Evolutionary conservation across 2,329 filamentous ascomycete species (phyloP).

Genomic region (Zasmidium cellare): DNA sequence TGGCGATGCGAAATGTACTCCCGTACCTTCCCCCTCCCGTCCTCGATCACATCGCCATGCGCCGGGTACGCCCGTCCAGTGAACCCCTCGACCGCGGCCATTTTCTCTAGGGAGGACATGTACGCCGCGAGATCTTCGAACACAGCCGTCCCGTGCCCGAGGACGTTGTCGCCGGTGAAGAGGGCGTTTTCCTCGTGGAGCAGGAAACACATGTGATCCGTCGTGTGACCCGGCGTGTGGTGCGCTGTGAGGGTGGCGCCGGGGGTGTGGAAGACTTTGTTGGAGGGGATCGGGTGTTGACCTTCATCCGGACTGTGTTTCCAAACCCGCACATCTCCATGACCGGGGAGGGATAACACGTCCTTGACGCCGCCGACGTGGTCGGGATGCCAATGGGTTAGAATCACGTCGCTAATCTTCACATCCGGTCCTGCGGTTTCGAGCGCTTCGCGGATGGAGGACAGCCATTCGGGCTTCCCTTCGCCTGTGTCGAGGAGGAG

Average conservation of each 20-base stretch:
- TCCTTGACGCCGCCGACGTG: conserved; percentile 76
- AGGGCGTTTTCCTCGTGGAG: conserved; percentile 76
- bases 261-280: conserved; percentile 55
- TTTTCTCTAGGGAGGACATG: conserved; percentile 66
- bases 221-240: conserved; percentile 73
- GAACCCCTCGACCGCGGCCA: conserved; percentile 61
- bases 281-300: not conserved
- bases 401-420: conserved; percentile 65
- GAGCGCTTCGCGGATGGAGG: conserved; percentile 64
- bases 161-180: conserved; percentile 86
- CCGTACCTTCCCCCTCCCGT: conserved; percentile 68
- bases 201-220: conserved; percentile 74
- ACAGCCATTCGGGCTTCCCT: conserved; percentile 72
- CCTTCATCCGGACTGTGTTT: not conserved
- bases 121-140: conserved; percentile 76
- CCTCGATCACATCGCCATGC: conserved; percentile 76
- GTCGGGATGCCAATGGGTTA: conserved; percentile 93
- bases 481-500: conserved; percentile 90
- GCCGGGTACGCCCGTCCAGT: conserved; percentile 77
- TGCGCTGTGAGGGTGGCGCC: conserved; percentile 68
- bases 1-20: conserved; percentile 84
- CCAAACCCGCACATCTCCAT: not conserved
- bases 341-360: conserved; percentile 48
- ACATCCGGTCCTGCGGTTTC: conserved; percentile 60
- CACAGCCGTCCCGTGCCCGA: conserved; percentile 78